A percentile compares a stretch with the other conserved stretches of the same genome.
phyloP scores from a whole-genome alignment of 352 stramenopile genomes.

The Phytophthora vignae region DNA sequence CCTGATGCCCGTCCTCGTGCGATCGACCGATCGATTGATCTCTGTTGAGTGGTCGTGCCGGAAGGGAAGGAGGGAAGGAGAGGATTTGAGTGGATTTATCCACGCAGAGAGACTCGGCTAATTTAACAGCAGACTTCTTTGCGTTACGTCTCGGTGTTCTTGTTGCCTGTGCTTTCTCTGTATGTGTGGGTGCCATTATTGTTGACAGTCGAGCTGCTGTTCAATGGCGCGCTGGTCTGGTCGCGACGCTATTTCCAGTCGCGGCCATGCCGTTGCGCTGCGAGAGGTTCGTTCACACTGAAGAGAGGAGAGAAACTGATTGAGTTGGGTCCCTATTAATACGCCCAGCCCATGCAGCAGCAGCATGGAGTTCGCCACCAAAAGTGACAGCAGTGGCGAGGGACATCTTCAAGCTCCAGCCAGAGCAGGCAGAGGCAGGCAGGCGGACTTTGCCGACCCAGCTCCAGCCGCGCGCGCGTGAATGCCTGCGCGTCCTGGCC shows the following conservation, averaged over 20 bases:
- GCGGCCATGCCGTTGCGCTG: too few relatives aligned
- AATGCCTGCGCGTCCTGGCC: slow-evolving; percentile 29
- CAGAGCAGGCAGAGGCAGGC: too few relatives aligned
- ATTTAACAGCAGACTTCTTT: slow-evolving; percentile 36
- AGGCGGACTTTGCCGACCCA: background rate
- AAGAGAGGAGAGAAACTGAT: background rate
- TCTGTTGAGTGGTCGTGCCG: slow-evolving; percentile 14
- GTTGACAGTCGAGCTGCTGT: background rate
- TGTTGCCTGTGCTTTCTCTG: background rate
- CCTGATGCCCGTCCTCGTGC: too few relatives aligned
- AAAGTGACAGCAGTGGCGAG: slow-evolving; percentile 13
- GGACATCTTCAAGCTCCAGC: slow-evolving; percentile 5
- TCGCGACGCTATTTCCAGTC: background rate
- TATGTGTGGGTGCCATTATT: background rate
- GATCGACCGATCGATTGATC: background rate
- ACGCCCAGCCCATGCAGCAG: background rate
- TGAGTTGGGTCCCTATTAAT: slow-evolving; percentile 27
- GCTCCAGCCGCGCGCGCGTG: slow-evolving; percentile 18
- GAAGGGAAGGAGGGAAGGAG: slow-evolving; percentile 24
- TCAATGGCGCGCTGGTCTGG: background rate
- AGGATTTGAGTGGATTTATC: slow-evolving; percentile 42
- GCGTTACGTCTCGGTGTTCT: slow-evolving; percentile 12
- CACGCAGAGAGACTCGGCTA: slow-evolving; percentile 35
- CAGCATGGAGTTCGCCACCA: slow-evolving; percentile 23
- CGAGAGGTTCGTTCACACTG: background rate